Base-by-base conservation (phyloP, 768 basidiomycete genomes). In the Pleurotus djamor region DNA sequence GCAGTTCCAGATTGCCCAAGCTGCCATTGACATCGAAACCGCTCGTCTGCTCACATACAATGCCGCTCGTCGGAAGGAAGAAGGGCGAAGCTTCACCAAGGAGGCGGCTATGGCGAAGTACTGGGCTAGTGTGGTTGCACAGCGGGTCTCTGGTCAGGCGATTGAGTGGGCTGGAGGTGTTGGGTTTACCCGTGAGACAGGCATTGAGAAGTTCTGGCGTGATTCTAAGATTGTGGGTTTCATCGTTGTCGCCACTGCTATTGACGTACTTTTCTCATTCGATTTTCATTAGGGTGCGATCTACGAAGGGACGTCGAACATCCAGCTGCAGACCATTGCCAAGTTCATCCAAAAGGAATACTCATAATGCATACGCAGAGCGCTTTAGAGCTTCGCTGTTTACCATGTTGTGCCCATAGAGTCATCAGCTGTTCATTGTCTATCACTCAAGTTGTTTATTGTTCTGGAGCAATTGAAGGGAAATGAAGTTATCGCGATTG, bases 101-200 rank as follows among this genome's bases (percentile, higher is more conserved):
- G 92, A 98, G 74, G 96, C 97, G 9, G 97, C 97, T 1, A 97
- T 98, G 92, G 97, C 97, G 52, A 99, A 99, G 74, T 96, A 91
- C 68, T 93, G 87, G 81, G 83, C 89, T 21, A 94, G 93, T 60
- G 83, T 90, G 17, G 85, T 99, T 5, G 97, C 97, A 12, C 92
- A 96, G 74, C 80, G 82, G 45, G 95, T 97, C 2, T 83, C 89
- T 8, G 94, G 96, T 5, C 75, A 81, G 45, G 96, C 96, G 14
- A 98, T 98, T 63, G 96, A 98, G 72, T 98, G 96, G 96, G 87
- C 89, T 0, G 97, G 95, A 44, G 96, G 95, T 1, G 82, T 94
- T 51, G 96, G 94, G 0, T 96, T 92, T 74, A 96, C 94, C 56
- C 76, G 94, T 55, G 95, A 98, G 76, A 92, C 92, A 0, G 95